Percentiles rank a stretch among this genome's conserved stretches.
phyloP scores from a whole-genome alignment of 768 basidiomycete species.

The Rhodocollybia butyracea region DNA sequence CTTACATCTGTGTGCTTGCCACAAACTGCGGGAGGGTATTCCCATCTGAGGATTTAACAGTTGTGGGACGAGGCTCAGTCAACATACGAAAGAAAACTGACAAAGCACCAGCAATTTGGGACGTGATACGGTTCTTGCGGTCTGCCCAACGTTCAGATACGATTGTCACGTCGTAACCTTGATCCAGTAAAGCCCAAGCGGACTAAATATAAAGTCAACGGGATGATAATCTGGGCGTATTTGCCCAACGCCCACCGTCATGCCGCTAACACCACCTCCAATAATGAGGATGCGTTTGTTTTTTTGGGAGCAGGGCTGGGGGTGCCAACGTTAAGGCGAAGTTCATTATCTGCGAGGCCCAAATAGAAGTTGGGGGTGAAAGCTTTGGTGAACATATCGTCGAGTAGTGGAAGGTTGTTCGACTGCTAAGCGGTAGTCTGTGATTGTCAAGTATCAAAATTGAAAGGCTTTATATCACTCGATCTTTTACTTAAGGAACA shows the following conservation, averaged over 20 bases:
- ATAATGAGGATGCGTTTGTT: conserved; percentile 3
- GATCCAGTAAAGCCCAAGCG: conserved; percentile 31
- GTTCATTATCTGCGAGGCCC: conserved; percentile 1
- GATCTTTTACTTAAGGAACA: too few relatives aligned
- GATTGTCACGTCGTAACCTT: conserved; percentile 33
- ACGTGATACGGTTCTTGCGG: conserved; percentile 16
- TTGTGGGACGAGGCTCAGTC: neutral
- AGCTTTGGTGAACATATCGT: conserved; percentile 7
- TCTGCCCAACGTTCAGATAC: conserved; percentile 23
- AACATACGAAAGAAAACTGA: conserved; percentile 10
- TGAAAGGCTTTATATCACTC: too few relatives aligned
- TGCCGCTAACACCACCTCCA: conserved; percentile 7
- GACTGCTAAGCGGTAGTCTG: too few relatives aligned
- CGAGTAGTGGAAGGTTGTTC: too few relatives aligned
- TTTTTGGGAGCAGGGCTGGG: conserved; percentile 3
- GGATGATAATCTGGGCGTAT: neutral
- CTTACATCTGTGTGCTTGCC: conserved; percentile 30
- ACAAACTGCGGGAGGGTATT: conserved; percentile 37
- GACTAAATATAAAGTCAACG: conserved; percentile 9
- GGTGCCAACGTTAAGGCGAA: neutral
- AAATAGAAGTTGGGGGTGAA: conserved; percentile 2
- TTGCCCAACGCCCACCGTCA: neutral
- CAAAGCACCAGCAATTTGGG: conserved; percentile 26
- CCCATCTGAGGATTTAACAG: conserved; percentile 24
- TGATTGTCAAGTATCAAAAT: too few relatives aligned